Evolutionary conservation across 2,329 filamentous ascomycete genomes (phyloP).

Genomic region (Cadophora luteo-olivacea): DNA sequence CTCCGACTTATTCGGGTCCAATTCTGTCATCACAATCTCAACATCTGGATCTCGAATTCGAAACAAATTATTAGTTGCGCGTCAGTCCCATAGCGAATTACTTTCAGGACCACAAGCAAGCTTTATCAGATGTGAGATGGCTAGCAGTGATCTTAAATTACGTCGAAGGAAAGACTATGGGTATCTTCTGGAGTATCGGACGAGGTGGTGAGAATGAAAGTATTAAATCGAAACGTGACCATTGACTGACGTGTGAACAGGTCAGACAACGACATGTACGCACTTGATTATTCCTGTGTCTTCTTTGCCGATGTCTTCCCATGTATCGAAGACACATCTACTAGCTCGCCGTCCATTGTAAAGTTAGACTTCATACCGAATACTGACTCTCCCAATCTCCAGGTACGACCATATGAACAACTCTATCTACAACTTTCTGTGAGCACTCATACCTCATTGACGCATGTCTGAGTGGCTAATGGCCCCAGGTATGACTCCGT

Average conservation of each 20-base stretch:
- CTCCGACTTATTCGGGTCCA: not conserved
- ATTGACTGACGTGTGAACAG: conserved; percentile 49
- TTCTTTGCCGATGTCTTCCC: not conserved
- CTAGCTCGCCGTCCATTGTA: not conserved
- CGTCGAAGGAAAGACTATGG: conserved; percentile 75
- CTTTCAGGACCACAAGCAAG: not conserved
- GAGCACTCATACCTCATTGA: conserved; percentile 38
- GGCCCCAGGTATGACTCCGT: conserved; percentile 78
- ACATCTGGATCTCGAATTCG: too few species aligned
- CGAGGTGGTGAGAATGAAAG: conserved; percentile 70
- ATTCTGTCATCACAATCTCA: too few species aligned
- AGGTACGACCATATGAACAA: conserved; percentile 88
- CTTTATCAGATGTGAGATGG: conserved; percentile 29
- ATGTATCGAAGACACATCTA: not conserved
- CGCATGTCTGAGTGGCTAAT: not conserved
- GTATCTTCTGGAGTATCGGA: conserved; percentile 82
- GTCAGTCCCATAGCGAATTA: not conserved
- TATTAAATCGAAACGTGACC: conserved; percentile 10
- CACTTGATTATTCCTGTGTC: not conserved
- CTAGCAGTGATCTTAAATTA: conserved; percentile 58
- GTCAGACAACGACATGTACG: conserved; percentile 84
- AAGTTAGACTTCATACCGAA: not conserved
- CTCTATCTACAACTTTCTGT: conserved; percentile 82
- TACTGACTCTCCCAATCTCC: not conserved
- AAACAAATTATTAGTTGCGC: too few species aligned